These are phyloP conservation scores for Neurospora hispaniola DNA, from an alignment of 495 filamentous ascomycete species.

Conservation along the genomic window DNA sequence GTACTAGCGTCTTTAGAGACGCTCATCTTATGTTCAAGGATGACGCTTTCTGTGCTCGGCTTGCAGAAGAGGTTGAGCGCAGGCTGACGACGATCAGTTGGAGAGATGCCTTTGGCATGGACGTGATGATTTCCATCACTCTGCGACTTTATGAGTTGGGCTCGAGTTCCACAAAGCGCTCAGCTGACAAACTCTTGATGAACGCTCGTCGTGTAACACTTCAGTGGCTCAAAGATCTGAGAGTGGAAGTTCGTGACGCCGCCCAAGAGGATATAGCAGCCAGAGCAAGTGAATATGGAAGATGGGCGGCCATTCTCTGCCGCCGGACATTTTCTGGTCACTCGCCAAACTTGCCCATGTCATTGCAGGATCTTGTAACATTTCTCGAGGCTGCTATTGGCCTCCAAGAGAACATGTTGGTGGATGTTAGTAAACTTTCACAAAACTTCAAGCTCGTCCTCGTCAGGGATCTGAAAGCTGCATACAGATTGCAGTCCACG, in stretches of 20 bases:
- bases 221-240: background rate
- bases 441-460: background rate
- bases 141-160: slow-evolving; percentile 20
- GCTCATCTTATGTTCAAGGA: slow-evolving; percentile 39
- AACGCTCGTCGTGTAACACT: background rate
- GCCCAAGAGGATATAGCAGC: background rate
- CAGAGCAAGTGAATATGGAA: background rate
- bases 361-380: background rate
- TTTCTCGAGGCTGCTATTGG: background rate
- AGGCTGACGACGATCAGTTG: slow-evolving; percentile 40
- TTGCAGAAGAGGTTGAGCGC: slow-evolving; percentile 31
- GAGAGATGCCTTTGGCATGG: slow-evolving; percentile 42
- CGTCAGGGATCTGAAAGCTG: background rate
- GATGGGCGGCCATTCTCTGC: slow-evolving; percentile 3
- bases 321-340: slow-evolving; percentile 1
- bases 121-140: slow-evolving; percentile 33
- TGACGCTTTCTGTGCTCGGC: slow-evolving; percentile 28
- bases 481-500: background rate
- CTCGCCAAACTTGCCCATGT: background rate
- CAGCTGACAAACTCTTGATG: background rate
- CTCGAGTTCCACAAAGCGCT: background rate
- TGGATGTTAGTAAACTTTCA: background rate
- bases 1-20: slow-evolving; percentile 22
- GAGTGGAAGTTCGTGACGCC: background rate
- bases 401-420: background rate